Percentiles rank a stretch among this genome's conserved stretches.
Evolutionary conservation across 1,139 yeast species (phyloP).

Genomic region (Candida gigantensis): DNA sequence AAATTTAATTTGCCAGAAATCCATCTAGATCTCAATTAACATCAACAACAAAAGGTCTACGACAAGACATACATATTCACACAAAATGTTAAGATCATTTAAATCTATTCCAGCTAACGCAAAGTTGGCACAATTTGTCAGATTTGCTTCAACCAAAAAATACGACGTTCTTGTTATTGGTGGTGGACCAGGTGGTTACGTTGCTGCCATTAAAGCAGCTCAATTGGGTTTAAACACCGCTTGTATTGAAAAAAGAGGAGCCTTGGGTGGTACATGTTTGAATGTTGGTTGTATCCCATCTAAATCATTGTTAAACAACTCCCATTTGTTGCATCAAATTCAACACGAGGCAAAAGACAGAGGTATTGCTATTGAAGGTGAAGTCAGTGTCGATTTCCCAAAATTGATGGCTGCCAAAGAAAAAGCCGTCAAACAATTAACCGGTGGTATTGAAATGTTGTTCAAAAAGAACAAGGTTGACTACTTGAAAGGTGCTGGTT

Average conservation of each 20-base stretch:
- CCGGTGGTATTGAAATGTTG: constrained; percentile 91
- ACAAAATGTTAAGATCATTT: constrained; percentile 17
- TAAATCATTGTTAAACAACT: constrained; percentile 90
- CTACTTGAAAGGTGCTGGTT: constrained; percentile 91
- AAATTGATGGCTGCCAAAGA: constrained; percentile 92
- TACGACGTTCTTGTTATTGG: constrained; percentile 95
- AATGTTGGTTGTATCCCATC: constrained; percentile 99
- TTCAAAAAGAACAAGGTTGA: constrained; percentile 95
- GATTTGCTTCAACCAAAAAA: constrained; percentile 51
- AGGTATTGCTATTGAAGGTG: constrained; percentile 84
- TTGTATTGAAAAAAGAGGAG: constrained; percentile 94
- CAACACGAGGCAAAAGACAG: constrained; percentile 80
- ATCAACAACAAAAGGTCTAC: too few relatives aligned
- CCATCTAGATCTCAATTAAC: neutral
- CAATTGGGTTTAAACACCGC: constrained; percentile 94
- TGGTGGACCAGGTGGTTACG: constrained; percentile 99
- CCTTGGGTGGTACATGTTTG: constrained; percentile 96
- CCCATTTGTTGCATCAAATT: constrained; percentile 89
- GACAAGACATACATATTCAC: too few relatives aligned
- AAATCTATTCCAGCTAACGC: constrained; percentile 8
- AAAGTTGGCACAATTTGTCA: constrained; percentile 29
- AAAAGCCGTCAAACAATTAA: constrained; percentile 81
- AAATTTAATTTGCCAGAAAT: neutral
- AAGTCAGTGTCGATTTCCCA: constrained; percentile 70
- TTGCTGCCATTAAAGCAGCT: constrained; percentile 98